Evolutionary conservation across 179 eudicot species (phyloP).

Genomic region (Carnegiea gigantea): DNA sequence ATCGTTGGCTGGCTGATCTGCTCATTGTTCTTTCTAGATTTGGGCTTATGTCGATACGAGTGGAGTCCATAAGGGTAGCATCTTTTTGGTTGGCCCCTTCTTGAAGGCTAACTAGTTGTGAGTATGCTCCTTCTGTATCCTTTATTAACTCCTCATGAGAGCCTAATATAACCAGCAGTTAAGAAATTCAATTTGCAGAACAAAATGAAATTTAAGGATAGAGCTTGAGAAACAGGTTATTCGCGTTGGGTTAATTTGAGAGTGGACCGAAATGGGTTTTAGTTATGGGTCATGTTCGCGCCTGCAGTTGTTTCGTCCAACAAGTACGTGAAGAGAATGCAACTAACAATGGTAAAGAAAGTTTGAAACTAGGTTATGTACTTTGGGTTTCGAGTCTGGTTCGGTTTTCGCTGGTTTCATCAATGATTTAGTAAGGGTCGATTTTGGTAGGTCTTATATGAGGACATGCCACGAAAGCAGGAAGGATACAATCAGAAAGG

Average conservation of each 20-base stretch:
- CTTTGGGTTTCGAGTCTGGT: no score
- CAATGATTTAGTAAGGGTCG: background rate
- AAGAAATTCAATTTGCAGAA: background rate
- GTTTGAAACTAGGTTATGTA: no score
- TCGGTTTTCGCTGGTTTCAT: no score
- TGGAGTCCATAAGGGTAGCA: constrained; percentile 26
- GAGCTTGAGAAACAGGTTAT: no score
- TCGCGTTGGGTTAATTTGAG: background rate
- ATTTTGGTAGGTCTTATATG: no score
- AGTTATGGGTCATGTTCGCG: no score
- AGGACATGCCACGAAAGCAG: no score
- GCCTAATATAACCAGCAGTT: constrained; percentile 36
- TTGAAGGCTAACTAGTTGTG: constrained; percentile 67
- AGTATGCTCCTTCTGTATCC: constrained; percentile 66
- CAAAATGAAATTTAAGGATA: background rate
- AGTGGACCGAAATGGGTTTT: background rate
- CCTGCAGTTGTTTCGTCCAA: background rate
- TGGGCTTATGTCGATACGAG: constrained; percentile 5
- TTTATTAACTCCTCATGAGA: constrained; percentile 65
- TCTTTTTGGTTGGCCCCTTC: constrained; percentile 44
- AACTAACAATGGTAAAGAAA: no score
- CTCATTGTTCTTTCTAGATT: constrained; percentile 38
- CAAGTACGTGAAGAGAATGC: background rate
- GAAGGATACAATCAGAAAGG: background rate
- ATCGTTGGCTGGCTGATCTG: constrained; percentile 46